Percentiles rank a stretch among this genome's conserved stretches.
phyloP scores from a whole-genome alignment of 1,284 basidiomycete species.

The Ustilago hordei region DNA sequence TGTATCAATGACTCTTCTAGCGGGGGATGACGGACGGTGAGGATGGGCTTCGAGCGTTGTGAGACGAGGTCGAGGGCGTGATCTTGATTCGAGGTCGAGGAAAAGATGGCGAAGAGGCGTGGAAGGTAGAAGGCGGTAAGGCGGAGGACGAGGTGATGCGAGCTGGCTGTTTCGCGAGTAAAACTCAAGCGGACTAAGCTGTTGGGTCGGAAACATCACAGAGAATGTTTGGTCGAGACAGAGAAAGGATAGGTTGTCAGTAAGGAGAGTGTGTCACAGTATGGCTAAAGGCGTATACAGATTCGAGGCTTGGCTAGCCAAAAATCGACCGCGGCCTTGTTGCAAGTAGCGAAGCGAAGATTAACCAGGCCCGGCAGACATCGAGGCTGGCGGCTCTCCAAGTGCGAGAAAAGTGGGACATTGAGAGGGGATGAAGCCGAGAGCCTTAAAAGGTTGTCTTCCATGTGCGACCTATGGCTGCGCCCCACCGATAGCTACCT shows the following conservation, averaged over 20 bases:
- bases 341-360: neutral
- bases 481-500: too few relatives aligned
- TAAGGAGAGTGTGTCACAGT: neutral
- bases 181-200: conserved; percentile 67
- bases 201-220: conserved; percentile 16
- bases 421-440: too few relatives aligned
- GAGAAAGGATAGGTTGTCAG: conserved; percentile 15
- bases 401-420: too few relatives aligned
- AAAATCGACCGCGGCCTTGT: neutral
- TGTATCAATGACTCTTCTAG: conserved; percentile 11
- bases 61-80: neutral
- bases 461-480: too few relatives aligned
- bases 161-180: conserved; percentile 66
- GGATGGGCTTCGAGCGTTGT: neutral
- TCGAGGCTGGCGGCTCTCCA: too few relatives aligned
- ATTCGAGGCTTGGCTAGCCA: neutral
- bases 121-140: conserved; percentile 25
- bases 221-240: neutral
- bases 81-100: neutral
- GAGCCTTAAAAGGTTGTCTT: too few relatives aligned
- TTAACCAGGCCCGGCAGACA: neutral
- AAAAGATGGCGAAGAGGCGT: conserved; percentile 9
- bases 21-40: neutral
- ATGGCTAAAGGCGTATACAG: neutral
- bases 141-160: conserved; percentile 23